phyloP scores from a whole-genome alignment of 2,329 filamentous ascomycete species.

The Xylaria sp. region DNA sequence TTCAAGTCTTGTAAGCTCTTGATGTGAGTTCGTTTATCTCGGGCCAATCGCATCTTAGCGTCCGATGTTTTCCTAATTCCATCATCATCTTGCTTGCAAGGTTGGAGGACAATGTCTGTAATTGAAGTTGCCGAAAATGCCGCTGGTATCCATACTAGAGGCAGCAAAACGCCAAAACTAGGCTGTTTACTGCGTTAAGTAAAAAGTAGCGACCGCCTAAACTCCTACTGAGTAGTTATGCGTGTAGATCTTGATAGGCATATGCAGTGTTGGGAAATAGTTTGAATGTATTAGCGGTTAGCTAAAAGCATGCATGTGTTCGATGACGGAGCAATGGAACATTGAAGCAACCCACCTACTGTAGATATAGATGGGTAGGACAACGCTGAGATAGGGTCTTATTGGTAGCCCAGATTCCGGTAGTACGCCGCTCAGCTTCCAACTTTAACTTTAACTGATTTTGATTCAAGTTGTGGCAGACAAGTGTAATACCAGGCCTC shows the following conservation, averaged over 20 bases:
- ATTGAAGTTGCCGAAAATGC: not conserved
- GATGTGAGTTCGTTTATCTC: not conserved
- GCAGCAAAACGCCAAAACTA: not conserved
- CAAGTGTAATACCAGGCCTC: not conserved
- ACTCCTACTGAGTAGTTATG: not conserved
- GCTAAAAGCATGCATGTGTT: constrained; percentile 4
- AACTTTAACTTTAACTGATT: not conserved
- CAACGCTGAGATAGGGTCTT: constrained; percentile 16
- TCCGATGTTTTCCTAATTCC: not conserved
- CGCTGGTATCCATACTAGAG: not conserved
- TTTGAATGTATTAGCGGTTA: constrained; percentile 2
- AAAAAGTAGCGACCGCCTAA: constrained; percentile 15
- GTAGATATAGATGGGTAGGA: constrained; percentile 8
- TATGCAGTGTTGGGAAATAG: not conserved
- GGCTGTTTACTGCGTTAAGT: constrained; percentile 4
- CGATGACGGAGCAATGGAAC: constrained; percentile 21
- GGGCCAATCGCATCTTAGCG: not conserved
- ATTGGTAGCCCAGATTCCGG: not conserved
- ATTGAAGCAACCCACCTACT: constrained; percentile 2
- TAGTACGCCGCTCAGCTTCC: not conserved
- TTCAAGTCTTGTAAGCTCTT: not conserved
- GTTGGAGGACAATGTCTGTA: not conserved
- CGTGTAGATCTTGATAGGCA: not conserved
- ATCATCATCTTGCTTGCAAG: not conserved
- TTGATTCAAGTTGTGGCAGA: not conserved